Evolutionary conservation across 2,329 filamentous ascomycete species (phyloP).

Genomic region (Penicillium sp.): DNA sequence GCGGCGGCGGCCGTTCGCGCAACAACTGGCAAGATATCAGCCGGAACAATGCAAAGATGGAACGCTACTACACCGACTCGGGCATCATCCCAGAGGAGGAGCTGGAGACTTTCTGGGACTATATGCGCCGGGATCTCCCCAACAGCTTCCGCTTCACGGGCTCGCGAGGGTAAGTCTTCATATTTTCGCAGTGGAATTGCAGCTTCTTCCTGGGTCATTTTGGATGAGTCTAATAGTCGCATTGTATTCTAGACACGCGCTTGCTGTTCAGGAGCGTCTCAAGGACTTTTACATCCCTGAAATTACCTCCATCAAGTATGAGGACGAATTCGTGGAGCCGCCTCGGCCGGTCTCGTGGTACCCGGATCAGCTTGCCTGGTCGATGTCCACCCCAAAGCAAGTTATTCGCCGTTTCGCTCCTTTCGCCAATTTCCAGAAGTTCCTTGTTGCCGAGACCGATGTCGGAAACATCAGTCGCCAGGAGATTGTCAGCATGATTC

Average conservation of each 20-base stretch:
- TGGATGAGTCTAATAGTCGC: slow-evolving; percentile 11
- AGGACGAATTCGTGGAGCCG: slow-evolving; percentile 77
- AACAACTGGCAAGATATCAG: slow-evolving; percentile 60
- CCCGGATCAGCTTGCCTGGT: slow-evolving; percentile 91
- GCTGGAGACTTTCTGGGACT: slow-evolving; percentile 76
- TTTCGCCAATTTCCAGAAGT: slow-evolving; percentile 94
- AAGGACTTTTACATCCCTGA: slow-evolving; percentile 87
- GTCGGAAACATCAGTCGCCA: slow-evolving; percentile 97
- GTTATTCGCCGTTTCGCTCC: slow-evolving; percentile 90
- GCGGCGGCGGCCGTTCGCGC: slow-evolving; percentile 40
- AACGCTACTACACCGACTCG: slow-evolving; percentile 80
- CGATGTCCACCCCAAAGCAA: slow-evolving; percentile 97
- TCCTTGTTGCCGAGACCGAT: slow-evolving; percentile 93
- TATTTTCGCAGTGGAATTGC: not conserved
- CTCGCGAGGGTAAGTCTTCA: slow-evolving; percentile 70
- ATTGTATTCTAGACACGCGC: slow-evolving; percentile 65
- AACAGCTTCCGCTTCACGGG: slow-evolving; percentile 98
- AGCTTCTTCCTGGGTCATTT: not conserved
- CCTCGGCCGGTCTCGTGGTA: slow-evolving; percentile 86
- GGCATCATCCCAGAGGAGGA: slow-evolving; percentile 76
- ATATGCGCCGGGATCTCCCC: slow-evolving; percentile 78
- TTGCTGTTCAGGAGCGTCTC: slow-evolving; percentile 84
- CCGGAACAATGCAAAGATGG: slow-evolving; percentile 80
- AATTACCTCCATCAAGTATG: slow-evolving; percentile 79
- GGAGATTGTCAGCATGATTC: slow-evolving; percentile 98